Evolutionary conservation across 2,329 filamentous ascomycete species (phyloP).

Genomic region (Colletotrichum orchidophilum): DNA sequence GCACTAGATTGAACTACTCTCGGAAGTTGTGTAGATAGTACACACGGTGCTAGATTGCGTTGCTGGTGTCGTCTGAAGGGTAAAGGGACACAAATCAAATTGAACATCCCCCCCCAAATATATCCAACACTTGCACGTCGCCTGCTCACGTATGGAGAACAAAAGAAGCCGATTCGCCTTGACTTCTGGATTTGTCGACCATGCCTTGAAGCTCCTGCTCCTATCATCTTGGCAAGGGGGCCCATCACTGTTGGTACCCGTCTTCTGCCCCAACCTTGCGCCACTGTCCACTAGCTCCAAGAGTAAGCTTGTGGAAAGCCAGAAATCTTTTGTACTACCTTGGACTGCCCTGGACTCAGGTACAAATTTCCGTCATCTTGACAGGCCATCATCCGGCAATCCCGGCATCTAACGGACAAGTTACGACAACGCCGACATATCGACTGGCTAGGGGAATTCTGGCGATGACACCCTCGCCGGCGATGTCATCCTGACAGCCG

Average conservation of each 20-base stretch:
- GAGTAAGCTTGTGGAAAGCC: constrained; percentile 16
- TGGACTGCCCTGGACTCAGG: background rate
- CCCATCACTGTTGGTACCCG: background rate
- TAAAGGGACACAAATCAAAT: background rate
- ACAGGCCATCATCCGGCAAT: background rate
- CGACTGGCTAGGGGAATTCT: background rate
- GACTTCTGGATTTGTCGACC: background rate
- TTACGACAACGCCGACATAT: background rate
- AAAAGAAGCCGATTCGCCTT: background rate
- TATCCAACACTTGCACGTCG: background rate
- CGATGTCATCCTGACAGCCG: background rate
- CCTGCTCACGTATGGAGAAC: background rate
- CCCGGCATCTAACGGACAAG: background rate
- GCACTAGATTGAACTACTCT: background rate
- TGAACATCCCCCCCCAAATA: background rate
- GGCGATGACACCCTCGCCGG: background rate
- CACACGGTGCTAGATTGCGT: background rate
- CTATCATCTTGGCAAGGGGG: background rate
- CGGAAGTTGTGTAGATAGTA: background rate
- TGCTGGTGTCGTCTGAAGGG: background rate
- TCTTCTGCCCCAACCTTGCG: constrained; percentile 2
- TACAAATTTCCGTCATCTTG: background rate
- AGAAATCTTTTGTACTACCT: background rate
- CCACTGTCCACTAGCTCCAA: background rate
- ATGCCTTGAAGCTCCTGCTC: background rate